A percentile compares a stretch with the other conserved stretches of the same genome.
Evolutionary conservation across 306 rosid species (phyloP).

Genomic region (Dryas alaskensis): DNA sequence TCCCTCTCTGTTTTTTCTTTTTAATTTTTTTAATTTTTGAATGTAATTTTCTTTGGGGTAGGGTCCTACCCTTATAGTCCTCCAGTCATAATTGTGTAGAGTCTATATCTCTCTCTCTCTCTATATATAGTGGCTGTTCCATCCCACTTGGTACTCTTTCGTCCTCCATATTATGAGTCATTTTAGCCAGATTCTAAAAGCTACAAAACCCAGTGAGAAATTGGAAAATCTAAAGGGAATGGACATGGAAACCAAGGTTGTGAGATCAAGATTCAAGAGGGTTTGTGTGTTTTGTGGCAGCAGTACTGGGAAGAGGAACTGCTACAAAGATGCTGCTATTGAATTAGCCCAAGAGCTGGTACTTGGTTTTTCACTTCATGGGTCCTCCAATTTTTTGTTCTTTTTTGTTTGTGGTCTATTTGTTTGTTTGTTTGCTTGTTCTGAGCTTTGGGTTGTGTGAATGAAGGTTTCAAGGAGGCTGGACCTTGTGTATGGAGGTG

Average conservation of each 20-base stretch:
- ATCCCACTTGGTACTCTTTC: not conserved
- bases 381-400: not conserved
- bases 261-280: constrained; percentile 44
- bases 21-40: not conserved
- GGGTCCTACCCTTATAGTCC: constrained; percentile 1
- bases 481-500: constrained; percentile 66
- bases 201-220: not conserved
- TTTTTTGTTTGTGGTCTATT: not conserved
- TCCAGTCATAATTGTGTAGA: not conserved
- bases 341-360: constrained; percentile 58
- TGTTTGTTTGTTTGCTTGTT: not conserved
- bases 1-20: not conserved
- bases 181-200: not conserved
- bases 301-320: constrained; percentile 46
- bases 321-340: constrained; percentile 54
- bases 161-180: not conserved
- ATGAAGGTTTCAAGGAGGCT: constrained; percentile 45
- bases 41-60: not conserved
- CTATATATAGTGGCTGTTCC: constrained; percentile 13
- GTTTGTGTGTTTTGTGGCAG: constrained; percentile 65
- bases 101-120: constrained; percentile 6
- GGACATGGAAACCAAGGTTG: constrained; percentile 37
- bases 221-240: not conserved
- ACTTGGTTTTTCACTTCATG: not conserved
- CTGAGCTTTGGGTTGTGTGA: not conserved